These are phyloP conservation scores for Phytophthora ohioensis DNA, from an alignment of 352 stramenopile genomes.

Conservation along the genomic window DNA sequence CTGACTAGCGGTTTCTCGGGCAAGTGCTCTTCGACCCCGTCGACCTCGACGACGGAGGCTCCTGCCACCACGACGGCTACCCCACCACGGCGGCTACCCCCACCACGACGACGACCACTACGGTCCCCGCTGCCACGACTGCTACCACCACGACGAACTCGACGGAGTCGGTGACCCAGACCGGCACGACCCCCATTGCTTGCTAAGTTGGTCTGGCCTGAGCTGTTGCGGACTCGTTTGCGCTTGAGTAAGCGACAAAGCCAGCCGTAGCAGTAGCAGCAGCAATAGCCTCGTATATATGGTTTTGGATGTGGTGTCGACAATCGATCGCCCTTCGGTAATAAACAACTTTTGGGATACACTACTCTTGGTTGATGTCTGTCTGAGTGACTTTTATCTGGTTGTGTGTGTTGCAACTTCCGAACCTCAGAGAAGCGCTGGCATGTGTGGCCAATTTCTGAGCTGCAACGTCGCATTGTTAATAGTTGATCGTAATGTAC, in stretches of 20 bases:
- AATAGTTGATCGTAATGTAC: no score
- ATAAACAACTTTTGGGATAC: no score
- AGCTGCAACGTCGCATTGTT: no score
- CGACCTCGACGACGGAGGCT: slow-evolving; percentile 6
- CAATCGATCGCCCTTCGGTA: background rate
- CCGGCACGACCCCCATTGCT: slow-evolving; percentile 10
- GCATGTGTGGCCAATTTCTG: no score
- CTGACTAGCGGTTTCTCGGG: slow-evolving; percentile 33
- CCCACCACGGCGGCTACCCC: slow-evolving; percentile 6
- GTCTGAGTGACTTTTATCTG: no score
- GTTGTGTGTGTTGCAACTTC: no score
- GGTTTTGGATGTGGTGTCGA: background rate
- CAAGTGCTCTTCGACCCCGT: slow-evolving; percentile 31
- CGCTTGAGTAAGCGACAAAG: background rate
- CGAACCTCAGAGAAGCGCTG: no score
- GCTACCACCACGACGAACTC: slow-evolving; percentile 26
- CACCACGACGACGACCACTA: slow-evolving; percentile 11
- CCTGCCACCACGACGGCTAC: slow-evolving; percentile 13
- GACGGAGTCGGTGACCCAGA: slow-evolving; percentile 18
- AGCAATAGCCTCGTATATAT: slow-evolving; percentile 5
- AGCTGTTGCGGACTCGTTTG: background rate
- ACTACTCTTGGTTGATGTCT: no score
- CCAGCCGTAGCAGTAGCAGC: no score
- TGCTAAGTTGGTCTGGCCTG: slow-evolving; percentile 20
- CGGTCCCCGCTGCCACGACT: slow-evolving; percentile 11